phyloP scores from a whole-genome alignment of 2,329 filamentous ascomycete species.

The Didymella pomorum region DNA sequence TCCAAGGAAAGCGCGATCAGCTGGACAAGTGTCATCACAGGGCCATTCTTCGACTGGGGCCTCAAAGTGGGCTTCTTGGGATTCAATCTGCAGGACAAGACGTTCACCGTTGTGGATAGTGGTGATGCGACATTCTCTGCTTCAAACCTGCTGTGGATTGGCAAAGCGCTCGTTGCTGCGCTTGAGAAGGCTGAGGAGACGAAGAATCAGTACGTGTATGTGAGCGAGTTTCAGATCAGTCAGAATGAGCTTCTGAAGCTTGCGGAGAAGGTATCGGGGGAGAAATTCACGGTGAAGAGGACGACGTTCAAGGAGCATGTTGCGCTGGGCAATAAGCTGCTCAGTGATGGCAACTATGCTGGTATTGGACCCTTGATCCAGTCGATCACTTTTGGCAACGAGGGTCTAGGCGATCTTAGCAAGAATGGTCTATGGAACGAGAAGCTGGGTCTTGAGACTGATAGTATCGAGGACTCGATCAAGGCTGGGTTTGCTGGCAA shows the following conservation, averaged over 20 bases:
- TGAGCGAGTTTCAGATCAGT: constrained; percentile 65
- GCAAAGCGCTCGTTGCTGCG: constrained; percentile 60
- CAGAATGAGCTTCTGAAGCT: constrained; percentile 65
- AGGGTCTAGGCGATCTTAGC: constrained; percentile 38
- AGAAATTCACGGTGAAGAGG: constrained; percentile 60
- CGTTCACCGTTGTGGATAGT: constrained; percentile 64
- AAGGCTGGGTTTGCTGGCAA: constrained; percentile 35
- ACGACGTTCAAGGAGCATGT: constrained; percentile 45
- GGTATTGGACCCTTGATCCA: constrained; percentile 35
- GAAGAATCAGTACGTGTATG: constrained; percentile 65
- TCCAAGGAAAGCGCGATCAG: constrained; percentile 57
- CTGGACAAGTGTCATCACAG: constrained; percentile 62
- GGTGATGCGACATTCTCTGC: constrained; percentile 62
- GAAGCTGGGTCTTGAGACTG: constrained; percentile 52
- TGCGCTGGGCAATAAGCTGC: constrained; percentile 44
- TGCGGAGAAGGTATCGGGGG: constrained; percentile 62
- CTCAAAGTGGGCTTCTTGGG: constrained; percentile 61
- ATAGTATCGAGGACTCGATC: constrained; percentile 51
- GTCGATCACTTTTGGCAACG: constrained; percentile 26
- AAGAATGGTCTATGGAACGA: constrained; percentile 49
- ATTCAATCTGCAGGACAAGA: constrained; percentile 59
- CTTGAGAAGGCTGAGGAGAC: constrained; percentile 61
- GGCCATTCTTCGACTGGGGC: constrained; percentile 59
- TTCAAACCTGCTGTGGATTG: constrained; percentile 62
- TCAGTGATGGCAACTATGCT: constrained; percentile 48